Evolutionary conservation across 192 early-diverging fungal species (phyloP), one percentile per base, ranked within the genome.

Genomic region (Coemansia sp.): DNA sequence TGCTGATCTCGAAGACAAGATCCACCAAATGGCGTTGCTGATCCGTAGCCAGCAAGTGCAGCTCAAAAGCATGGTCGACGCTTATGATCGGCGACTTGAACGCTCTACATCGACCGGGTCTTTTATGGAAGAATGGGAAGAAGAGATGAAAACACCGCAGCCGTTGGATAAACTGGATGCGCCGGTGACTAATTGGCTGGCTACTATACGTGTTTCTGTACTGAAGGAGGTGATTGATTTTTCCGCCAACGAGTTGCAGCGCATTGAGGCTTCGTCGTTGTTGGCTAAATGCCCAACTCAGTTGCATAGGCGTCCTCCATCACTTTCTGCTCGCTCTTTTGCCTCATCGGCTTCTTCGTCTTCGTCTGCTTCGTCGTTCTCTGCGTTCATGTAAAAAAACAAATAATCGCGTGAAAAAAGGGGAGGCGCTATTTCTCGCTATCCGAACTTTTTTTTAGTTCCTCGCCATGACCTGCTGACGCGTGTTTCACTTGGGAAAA

Each of bases 11-110:
- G 81, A 72, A 35, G 59, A 77, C 35, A 66, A 67, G 34, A 78
- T 83, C 64, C 81, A 83, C 72, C 81, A 83, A 56, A 54, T 75
- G 69, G 72, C 72, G 34, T 52, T 83, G 72, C 70, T 83, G 4
- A 74, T 83, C 39, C 60, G 72, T 48, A 60, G 65, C 11, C 75
- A 83, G 65, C 67, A 72, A 64, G 18, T 52, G 4, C 62, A 78
- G 66, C 64, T 83, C 15, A 66, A 51, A 60, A 33, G 51, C 11
- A 60, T 83, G 4, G 61, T 78, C 3, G 51, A 54, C 52, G 45
- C 53, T 33, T 72, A 67, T 35, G 71, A 76, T 33, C 37, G 14
- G 20, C 48, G 36, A 15, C 38, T 67, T 34, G 41, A 32, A 8
- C 70, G 63, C 43, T 58, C 64, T 8, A 37, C 2, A 22, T 61